A percentile compares a stretch with the other conserved stretches of the same genome.
These are phyloP conservation scores for Trametes punicea DNA, from an alignment of 768 basidiomycete genomes.

Conservation along the genomic window DNA sequence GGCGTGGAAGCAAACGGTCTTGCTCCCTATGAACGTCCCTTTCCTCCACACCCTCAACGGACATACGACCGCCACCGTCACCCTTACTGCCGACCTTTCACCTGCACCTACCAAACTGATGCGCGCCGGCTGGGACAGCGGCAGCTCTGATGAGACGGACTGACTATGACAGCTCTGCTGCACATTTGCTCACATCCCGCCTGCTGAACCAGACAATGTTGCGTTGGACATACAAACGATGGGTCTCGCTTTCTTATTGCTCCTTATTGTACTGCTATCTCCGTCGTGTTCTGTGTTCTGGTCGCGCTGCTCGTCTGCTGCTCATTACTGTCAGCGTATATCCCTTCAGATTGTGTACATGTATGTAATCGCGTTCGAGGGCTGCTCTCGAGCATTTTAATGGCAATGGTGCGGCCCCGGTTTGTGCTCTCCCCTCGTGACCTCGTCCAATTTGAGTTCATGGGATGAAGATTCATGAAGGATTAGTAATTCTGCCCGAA, in stretches of 20 bases:
- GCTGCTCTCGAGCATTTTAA: slow-evolving; percentile 12
- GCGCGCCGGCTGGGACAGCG: slow-evolving; percentile 22
- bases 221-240: slow-evolving; percentile 19
- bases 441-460: background rate
- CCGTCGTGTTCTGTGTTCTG: slow-evolving; percentile 9
- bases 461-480: background rate
- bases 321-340: slow-evolving; percentile 8
- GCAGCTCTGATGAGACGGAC: slow-evolving; percentile 21
- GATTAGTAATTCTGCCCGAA: slow-evolving; percentile 12
- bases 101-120: slow-evolving; percentile 20
- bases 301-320: background rate
- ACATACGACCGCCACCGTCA: slow-evolving; percentile 7
- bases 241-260: slow-evolving; percentile 22
- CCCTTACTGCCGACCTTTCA: slow-evolving; percentile 19
- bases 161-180: background rate
- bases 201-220: slow-evolving; percentile 16
- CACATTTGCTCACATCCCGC: background rate
- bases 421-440: background rate
- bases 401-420: slow-evolving; percentile 1
- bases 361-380: slow-evolving; percentile 19
- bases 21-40: slow-evolving; percentile 20
- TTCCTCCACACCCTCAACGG: slow-evolving; percentile 5
- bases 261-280: slow-evolving; percentile 23
- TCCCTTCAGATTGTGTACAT: slow-evolving; percentile 10
- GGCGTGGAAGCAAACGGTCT: slow-evolving; percentile 26